Evolutionary conservation across 2,329 filamentous ascomycete genomes (phyloP).

Genomic region (Bimuria novae-zelandiae): DNA sequence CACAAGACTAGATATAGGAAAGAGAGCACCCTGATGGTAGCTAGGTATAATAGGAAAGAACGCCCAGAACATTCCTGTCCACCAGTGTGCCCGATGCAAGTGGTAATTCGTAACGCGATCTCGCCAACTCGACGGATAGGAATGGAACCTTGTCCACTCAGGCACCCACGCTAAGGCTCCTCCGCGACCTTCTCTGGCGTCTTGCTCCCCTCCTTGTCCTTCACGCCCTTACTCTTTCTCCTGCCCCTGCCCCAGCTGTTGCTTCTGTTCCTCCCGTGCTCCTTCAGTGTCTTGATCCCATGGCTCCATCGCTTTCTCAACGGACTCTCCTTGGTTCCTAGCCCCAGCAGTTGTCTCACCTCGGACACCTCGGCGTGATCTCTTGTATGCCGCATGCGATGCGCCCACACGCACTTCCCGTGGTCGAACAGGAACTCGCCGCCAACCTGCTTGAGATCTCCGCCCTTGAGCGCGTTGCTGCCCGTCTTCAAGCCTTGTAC

Average conservation of each 20-base stretch:
- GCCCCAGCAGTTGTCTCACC: conserved; percentile 65
- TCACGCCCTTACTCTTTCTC: conserved; percentile 31
- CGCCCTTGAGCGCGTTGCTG: conserved; percentile 64
- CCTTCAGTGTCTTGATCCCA: conserved; percentile 31
- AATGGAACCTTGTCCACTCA: neutral
- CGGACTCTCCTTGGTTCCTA: conserved; percentile 32
- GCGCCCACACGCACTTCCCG: conserved; percentile 75
- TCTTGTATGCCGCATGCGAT: conserved; percentile 78
- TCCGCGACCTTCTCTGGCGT: conserved; percentile 29
- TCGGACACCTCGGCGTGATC: conserved; percentile 76
- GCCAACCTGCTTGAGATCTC: conserved; percentile 71
- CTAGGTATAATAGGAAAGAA: conserved; percentile 6
- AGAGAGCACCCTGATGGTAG: conserved; percentile 8
- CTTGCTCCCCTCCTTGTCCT: conserved; percentile 22
- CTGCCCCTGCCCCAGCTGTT: conserved; percentile 33
- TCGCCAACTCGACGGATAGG: neutral
- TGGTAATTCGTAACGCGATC: neutral
- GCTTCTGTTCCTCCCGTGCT: conserved; percentile 24
- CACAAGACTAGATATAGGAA: neutral
- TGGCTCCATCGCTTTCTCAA: conserved; percentile 43
- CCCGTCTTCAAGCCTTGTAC: conserved; percentile 65
- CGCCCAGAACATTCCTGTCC: conserved; percentile 1
- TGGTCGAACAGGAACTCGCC: conserved; percentile 80
- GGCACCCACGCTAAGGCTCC: conserved; percentile 16
- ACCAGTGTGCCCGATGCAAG: neutral